phyloP scores from a whole-genome alignment of 2,329 filamentous ascomycete genomes.

The Coniochaeta ligniaria region DNA sequence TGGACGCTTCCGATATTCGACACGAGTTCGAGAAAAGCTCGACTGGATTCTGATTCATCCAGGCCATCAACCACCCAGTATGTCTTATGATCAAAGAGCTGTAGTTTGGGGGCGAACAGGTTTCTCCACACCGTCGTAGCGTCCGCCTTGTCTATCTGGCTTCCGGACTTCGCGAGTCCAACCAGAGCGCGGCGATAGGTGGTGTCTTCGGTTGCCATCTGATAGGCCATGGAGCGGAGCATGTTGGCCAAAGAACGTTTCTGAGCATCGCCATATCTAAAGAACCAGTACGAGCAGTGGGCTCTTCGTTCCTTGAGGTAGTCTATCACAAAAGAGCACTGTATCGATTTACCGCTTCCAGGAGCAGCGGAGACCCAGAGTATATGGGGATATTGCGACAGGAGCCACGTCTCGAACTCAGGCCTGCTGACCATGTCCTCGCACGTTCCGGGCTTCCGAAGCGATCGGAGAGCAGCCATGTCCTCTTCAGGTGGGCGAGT shows the following conservation, averaged over 20 bases:
- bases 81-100: constrained; percentile 12
- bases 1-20: constrained; percentile 18
- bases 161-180: constrained; percentile 1
- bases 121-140: constrained; percentile 1
- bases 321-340: constrained; percentile 9
- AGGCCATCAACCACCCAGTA: constrained; percentile 32
- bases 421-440: constrained; percentile 3
- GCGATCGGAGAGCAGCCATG: not conserved
- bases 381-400: constrained; percentile 1
- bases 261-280: constrained; percentile 6
- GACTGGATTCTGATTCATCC: constrained; percentile 25
- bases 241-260: constrained; percentile 8
- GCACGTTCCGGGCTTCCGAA: constrained; percentile 8
- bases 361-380: constrained; percentile 6
- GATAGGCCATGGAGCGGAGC: constrained; percentile 9
- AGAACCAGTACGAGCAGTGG: constrained; percentile 9
- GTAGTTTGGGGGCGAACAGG: not conserved
- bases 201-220: constrained; percentile 5
- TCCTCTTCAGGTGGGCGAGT: not conserved
- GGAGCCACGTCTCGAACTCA: constrained; percentile 4
- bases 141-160: constrained; percentile 1
- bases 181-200: not conserved
- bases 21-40: constrained; percentile 19
- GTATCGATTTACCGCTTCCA: constrained; percentile 10
- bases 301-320: not conserved